Evolutionary conservation across 2,329 filamentous ascomycete genomes (phyloP).

Genomic region (Apiospora aurea): DNA sequence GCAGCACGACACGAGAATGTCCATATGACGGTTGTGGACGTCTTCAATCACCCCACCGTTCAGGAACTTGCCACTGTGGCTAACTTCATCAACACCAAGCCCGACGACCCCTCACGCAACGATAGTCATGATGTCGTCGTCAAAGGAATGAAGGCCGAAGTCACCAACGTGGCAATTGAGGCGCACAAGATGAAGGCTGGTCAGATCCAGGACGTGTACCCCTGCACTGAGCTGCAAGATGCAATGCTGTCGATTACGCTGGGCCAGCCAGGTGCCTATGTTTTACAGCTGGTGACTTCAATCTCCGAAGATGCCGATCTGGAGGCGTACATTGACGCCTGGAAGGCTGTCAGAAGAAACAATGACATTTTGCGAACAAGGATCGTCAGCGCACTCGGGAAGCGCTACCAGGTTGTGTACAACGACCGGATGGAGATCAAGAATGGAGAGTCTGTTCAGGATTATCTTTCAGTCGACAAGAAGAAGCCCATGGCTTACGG

Average conservation of each 20-base stretch:
- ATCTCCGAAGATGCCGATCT: neutral
- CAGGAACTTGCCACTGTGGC: conserved; percentile 57
- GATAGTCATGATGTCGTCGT: conserved; percentile 7
- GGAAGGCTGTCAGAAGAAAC: conserved; percentile 5
- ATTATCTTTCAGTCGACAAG: neutral
- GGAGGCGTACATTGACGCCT: neutral
- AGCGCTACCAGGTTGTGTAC: conserved; percentile 21
- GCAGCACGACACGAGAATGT: conserved; percentile 57
- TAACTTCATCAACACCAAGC: conserved; percentile 20
- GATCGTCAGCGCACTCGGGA: neutral
- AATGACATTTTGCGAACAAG: conserved; percentile 5
- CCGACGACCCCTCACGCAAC: neutral
- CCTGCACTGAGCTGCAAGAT: conserved; percentile 5
- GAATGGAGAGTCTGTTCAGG: neutral
- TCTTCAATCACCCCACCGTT: conserved; percentile 58
- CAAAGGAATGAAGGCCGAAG: conserved; percentile 5
- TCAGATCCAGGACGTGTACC: conserved; percentile 22
- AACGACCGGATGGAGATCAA: neutral
- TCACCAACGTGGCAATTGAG: conserved; percentile 16
- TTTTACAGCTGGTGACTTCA: neutral
- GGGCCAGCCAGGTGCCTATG: conserved; percentile 4
- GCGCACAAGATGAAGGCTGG: conserved; percentile 23
- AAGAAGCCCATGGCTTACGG: conserved; percentile 1
- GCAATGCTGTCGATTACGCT: neutral
- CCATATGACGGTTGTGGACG: conserved; percentile 59